These are phyloP conservation scores for Sporisorium iseilematis-ciliati DNA, from an alignment of 1,284 basidiomycete genomes.

Conservation along the genomic window DNA sequence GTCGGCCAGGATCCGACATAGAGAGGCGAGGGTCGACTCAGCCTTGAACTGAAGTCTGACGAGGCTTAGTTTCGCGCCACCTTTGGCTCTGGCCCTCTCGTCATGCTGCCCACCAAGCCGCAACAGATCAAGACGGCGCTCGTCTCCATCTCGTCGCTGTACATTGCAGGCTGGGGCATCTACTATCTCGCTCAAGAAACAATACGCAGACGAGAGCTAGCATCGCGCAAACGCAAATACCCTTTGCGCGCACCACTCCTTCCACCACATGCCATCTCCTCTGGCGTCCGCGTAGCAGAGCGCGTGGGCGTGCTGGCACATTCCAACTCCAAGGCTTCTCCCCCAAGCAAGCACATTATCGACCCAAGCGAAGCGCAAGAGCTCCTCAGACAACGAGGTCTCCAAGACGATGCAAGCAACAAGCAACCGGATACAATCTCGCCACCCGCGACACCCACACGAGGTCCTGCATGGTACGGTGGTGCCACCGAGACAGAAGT, in stretches of 20 bases:
- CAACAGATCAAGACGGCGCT: constrained; percentile 43
- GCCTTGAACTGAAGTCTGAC: not conserved
- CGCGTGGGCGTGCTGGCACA: constrained; percentile 40
- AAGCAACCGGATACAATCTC: constrained; percentile 8
- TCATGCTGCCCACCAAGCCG: constrained; percentile 43
- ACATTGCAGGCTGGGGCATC: constrained; percentile 51
- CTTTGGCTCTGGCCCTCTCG: not conserved
- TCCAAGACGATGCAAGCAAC: constrained; percentile 7
- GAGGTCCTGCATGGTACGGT: constrained; percentile 50
- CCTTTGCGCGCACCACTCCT: constrained; percentile 40
- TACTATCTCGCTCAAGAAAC: constrained; percentile 61
- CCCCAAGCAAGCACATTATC: not conserved
- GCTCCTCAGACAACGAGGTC: constrained; percentile 19
- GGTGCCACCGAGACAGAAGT: constrained; percentile 66
- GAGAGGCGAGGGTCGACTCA: not conserved
- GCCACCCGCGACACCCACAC: constrained; percentile 11
- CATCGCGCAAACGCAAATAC: constrained; percentile 39
- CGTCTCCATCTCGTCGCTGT: constrained; percentile 31
- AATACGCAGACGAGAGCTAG: constrained; percentile 32
- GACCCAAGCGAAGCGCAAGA: constrained; percentile 15
- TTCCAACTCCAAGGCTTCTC: constrained; percentile 13
- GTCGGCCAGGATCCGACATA: too few relatives aligned
- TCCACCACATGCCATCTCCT: constrained; percentile 41
- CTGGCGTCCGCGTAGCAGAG: constrained; percentile 37
- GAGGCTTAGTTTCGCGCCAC: constrained; percentile 3